A percentile compares a stretch with the other conserved stretches of the same genome.
Evolutionary conservation across 2,329 filamentous ascomycete genomes (phyloP).

Genomic region (Aaosphaeria arxii): DNA sequence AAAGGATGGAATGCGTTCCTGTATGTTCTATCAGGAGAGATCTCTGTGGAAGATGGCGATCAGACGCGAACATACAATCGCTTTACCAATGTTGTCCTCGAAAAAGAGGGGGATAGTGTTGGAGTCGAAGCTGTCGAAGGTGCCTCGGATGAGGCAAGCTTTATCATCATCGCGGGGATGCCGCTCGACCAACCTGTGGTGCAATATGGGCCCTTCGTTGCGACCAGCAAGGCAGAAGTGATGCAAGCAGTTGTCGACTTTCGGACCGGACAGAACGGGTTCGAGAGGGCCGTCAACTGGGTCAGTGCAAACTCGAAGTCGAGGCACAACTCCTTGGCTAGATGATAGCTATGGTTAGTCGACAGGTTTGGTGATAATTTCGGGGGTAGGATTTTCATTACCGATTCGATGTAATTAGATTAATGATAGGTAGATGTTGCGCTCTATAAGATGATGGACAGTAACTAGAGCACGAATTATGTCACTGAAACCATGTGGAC

Average conservation of each 20-base stretch:
- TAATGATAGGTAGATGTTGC: no score
- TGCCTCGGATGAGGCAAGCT: neutral
- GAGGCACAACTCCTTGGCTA: neutral
- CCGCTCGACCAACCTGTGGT: constrained; percentile 33
- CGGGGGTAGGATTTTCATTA: no score
- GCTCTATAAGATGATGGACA: no score
- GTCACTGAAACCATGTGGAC: no score
- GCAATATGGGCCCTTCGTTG: constrained; percentile 17
- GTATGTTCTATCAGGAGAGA: neutral
- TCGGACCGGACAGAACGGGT: constrained; percentile 10
- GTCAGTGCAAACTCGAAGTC: constrained; percentile 52
- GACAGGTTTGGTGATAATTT: no score
- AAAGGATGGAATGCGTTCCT: neutral
- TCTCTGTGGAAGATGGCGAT: neutral
- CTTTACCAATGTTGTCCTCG: neutral
- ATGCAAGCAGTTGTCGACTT: constrained; percentile 9
- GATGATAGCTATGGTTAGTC: no score
- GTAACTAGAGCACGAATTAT: no score
- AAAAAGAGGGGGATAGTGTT: neutral
- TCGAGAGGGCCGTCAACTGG: constrained; percentile 67
- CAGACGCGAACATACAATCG: neutral
- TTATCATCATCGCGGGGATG: constrained; percentile 68
- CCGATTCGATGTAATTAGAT: no score
- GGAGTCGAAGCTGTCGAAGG: neutral
- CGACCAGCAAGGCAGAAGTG: constrained; percentile 7